Conservation (phyloP, 176 grass and related monocot genomes). For the Avena atlantica region DNA sequence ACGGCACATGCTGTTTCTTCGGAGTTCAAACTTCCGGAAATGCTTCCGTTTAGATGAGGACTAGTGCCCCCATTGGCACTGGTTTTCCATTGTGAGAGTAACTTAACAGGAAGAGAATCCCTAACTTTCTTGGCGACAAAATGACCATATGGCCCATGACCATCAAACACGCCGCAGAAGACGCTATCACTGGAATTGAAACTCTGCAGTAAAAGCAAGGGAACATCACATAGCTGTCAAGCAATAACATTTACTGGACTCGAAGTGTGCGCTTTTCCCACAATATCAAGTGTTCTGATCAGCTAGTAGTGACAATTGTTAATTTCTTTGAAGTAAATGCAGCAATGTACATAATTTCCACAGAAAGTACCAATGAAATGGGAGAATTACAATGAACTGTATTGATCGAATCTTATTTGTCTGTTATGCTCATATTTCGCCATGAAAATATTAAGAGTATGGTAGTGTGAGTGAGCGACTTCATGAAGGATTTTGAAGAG, state of each 20-base stretch:
- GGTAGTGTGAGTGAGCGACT: slow-evolving; percentile 15
- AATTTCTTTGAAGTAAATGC: slow-evolving; percentile 27
- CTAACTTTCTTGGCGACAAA: slow-evolving; percentile 97
- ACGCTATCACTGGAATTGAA: slow-evolving; percentile 65
- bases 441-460: slow-evolving; percentile 20
- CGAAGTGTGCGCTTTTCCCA: not conserved
- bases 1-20: slow-evolving; percentile 71
- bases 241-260: slow-evolving; percentile 34
- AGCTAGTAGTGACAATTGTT: not conserved
- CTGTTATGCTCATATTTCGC: not conserved
- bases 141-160: slow-evolving; percentile 95
- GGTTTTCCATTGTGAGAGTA: slow-evolving; percentile 68
- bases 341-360: slow-evolving; percentile 14
- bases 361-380: slow-evolving; percentile 14
- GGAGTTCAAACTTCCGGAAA: slow-evolving; percentile 69
- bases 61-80: slow-evolving; percentile 50
- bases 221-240: not conserved
- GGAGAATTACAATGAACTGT: slow-evolving; percentile 8
- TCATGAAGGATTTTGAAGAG: slow-evolving; percentile 21
- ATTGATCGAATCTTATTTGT: slow-evolving; percentile 27
- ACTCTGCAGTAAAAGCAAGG: slow-evolving; percentile 61
- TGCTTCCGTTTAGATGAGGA: slow-evolving; percentile 67
- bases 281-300: slow-evolving; percentile 12
- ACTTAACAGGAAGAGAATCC: slow-evolving; percentile 93
- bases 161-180: slow-evolving; percentile 97